Conservation (phyloP, 176 grass and related monocot genomes). For the sorghum (Sorghum bicolor) region Sorghum_bicolor_NCBIv3 NC_012873.2:66679501-66680000, state of each 20-base stretch:
- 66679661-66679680: background rate
- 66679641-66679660: background rate
- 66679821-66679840: background rate
- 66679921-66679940: background rate
- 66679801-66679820: constrained; percentile 3
- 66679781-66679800: constrained; percentile 14
- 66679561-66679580: background rate
- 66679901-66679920: background rate
- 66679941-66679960: background rate
- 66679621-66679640: background rate
- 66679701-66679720: background rate
- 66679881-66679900: background rate
- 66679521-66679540: background rate
- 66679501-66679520: background rate
- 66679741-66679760: background rate
- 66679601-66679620: background rate
- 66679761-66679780: background rate
- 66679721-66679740: too few relatives aligned
- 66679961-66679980: background rate
- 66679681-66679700: background rate
- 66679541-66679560: background rate
- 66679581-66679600: background rate
- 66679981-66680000: background rate
- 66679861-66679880: constrained; percentile 6
- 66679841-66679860: constrained; percentile 12